phyloP scores from a whole-genome alignment of 768 basidiomycete species.

The Leucocoprinus sp. region DNA sequence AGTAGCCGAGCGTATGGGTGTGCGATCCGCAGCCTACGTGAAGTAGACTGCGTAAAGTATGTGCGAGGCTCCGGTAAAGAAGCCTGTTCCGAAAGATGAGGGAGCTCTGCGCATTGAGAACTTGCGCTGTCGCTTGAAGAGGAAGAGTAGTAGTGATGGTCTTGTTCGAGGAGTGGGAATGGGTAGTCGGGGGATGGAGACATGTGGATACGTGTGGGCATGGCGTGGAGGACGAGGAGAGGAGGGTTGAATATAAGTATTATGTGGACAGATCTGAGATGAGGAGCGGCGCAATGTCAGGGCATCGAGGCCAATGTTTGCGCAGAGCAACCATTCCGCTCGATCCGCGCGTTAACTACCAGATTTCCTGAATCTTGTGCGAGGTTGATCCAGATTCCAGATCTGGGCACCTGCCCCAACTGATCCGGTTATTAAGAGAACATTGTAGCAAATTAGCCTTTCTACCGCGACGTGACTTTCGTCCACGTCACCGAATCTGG shows the following conservation, averaged over 20 bases:
- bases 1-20: slow-evolving; percentile 67
- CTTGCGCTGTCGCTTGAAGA: background rate
- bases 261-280: slow-evolving; percentile 4
- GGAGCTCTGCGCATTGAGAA: background rate
- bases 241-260: background rate
- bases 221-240: background rate
- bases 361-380: slow-evolving; percentile 4
- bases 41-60: slow-evolving; percentile 9
- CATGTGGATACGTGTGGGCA: background rate
- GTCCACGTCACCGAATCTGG: slow-evolving; percentile 5
- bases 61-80: background rate
- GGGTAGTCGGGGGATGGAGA: background rate
- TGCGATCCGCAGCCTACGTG: slow-evolving; percentile 26
- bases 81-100: background rate
- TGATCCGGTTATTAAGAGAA: slow-evolving; percentile 6
- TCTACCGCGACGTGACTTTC: slow-evolving; percentile 10
- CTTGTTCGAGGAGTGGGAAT: no score
- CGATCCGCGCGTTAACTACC: slow-evolving; percentile 6
- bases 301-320: slow-evolving; percentile 3
- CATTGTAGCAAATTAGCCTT: slow-evolving; percentile 6
- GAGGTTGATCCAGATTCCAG: background rate
- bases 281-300: background rate
- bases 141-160: background rate
- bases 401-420: slow-evolving; percentile 3
- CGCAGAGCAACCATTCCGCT: slow-evolving; percentile 7